Evolutionary conservation across 2,329 filamentous ascomycete genomes (phyloP), one percentile per base, ranked within the genome.

Genomic region (Ceratocystis papillata): DNA sequence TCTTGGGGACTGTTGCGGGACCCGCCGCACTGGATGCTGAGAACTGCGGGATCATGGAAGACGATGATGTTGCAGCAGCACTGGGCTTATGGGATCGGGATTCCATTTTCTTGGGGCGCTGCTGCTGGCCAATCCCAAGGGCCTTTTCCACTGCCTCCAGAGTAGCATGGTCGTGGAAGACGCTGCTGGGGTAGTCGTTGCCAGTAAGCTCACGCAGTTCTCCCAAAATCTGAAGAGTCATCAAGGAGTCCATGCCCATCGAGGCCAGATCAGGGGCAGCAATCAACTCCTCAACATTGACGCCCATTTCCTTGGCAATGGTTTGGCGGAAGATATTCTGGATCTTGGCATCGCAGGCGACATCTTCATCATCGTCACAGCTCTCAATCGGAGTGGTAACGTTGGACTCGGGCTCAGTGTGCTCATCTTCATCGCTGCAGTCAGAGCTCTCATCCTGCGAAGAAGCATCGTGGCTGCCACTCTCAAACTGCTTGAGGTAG

Each of bases 251-350:
- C 76, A 85, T 82, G 2, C 82, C 82, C 12, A 84, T 74, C 1
- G 80, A 79, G n/a, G 79, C 78, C 65, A 84, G 75, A 69, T 83
- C 79, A 0, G 79, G 78, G 0, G 79, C 79, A 25, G 80, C 79
- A 2, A 80, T 73, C 37, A 84, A 77, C 70, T 89, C 86, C 37
- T 85, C 82, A 10, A 87, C 77, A 28, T 86, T 82, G n/a, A 89
- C 83, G 67, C 85, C 85, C 81, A 89, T 88, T 74, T 89, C 87
- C 46, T 81, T 78, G n/a, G 86, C 83, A 69, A 89, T 84, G 66
- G 86, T 87, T 65, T 82, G 80, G 73, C 87, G 84, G 60, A 88
- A 79, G 70, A 81, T 73, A 72, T 78, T 71, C 76, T 79, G 76
- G n/a, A 37, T 59, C 53, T 59, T 59, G 53, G 25, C 53, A 25